Conservation (phyloP, 2,329 filamentous ascomycete genomes). For the Ascochyta koolunga region DNA sequence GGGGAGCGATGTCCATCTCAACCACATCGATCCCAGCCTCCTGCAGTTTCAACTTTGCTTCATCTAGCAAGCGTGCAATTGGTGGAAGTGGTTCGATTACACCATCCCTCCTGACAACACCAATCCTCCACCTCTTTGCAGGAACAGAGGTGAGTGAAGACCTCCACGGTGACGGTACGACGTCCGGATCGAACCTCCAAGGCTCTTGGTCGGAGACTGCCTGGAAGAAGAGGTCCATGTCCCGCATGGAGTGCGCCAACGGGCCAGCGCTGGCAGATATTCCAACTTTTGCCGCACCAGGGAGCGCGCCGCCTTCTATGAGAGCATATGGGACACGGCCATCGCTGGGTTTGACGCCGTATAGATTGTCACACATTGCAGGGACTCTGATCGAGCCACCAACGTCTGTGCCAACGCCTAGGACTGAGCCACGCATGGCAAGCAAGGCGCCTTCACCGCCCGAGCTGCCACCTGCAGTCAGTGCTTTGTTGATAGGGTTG, state of each 20-base stretch:
- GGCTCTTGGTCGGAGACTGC: constrained; percentile 60
- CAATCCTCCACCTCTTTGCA: constrained; percentile 50
- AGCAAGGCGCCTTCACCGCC: constrained; percentile 61
- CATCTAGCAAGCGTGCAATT: constrained; percentile 54
- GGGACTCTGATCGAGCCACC: constrained; percentile 61
- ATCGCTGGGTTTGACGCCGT: constrained; percentile 54
- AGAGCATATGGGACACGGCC: constrained; percentile 59
- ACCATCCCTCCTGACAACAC: constrained; percentile 58
- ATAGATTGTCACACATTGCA: constrained; percentile 57
- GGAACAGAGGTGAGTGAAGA: constrained; percentile 22
- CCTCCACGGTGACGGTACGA: constrained; percentile 49
- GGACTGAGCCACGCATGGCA: constrained; percentile 54
- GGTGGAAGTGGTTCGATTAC: constrained; percentile 60
- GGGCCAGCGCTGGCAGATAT: constrained; percentile 55
- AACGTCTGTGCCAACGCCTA: constrained; percentile 62
- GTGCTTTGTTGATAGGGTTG: constrained; percentile 55
- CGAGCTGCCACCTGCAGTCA: constrained; percentile 60
- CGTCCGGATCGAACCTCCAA: constrained; percentile 57
- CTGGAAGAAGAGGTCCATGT: constrained; percentile 61
- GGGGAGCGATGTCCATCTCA: constrained; percentile 60
- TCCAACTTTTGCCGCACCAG: constrained; percentile 55
- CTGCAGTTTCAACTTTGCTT: constrained; percentile 47
- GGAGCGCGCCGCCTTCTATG: constrained; percentile 55
- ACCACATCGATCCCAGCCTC: constrained; percentile 60
- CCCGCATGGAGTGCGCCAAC: constrained; percentile 55